Evolutionary conservation across 768 basidiomycete genomes (phyloP), one percentile per base, ranked within the genome.

Genomic region (Macrocybe gigantea): DNA sequence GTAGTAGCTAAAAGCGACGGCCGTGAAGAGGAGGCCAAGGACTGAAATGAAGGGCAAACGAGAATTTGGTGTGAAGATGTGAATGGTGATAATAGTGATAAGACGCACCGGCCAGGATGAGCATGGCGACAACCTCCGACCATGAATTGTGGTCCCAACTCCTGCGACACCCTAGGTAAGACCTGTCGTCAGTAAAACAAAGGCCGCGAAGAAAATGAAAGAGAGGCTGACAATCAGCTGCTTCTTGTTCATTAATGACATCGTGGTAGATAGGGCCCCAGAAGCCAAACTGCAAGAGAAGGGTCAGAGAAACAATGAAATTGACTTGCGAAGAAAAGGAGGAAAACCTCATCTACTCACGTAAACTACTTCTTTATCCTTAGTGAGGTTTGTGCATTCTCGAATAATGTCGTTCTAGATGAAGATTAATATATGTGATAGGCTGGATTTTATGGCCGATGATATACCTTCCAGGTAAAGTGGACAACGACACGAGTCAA

Each of bases 1-100:
- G 59, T 85, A 82, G 69, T 83, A 93, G 10, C 75, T 71, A 60
- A 85, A 85, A 2, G 82, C 78, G 54, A 88, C 56, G 41, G 73
- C 53, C n/a, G 78, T 74, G 71, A 90, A 88, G 50, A 91, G 60
- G 34, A 70, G 54, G 38, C 75, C 71, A 41, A 86, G 56, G 41
- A 80, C 83, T 87, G 55, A 2, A 34, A 44, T 2, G 15, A 34
- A 41, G 30, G 39, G 33, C 39, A 35, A 33, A 37, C 39, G 33
- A 47, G 37, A 33, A 41, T 47, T 36, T 5, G 14, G 5, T 5
- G 10, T 33, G 40, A 44, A 45, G 38, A n/a, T 22, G 15, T 39
- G 12, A 49, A 12, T 36, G 22, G 7, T 14, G 22, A 44, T 2
- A 49, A 12, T 37, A 29, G 7, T 14, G 22, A 44, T 2, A 36